Evolutionary conservation across 139 green algal genomes (phyloP).

Genomic region (Mesotaenium endlicherianum): DNA sequence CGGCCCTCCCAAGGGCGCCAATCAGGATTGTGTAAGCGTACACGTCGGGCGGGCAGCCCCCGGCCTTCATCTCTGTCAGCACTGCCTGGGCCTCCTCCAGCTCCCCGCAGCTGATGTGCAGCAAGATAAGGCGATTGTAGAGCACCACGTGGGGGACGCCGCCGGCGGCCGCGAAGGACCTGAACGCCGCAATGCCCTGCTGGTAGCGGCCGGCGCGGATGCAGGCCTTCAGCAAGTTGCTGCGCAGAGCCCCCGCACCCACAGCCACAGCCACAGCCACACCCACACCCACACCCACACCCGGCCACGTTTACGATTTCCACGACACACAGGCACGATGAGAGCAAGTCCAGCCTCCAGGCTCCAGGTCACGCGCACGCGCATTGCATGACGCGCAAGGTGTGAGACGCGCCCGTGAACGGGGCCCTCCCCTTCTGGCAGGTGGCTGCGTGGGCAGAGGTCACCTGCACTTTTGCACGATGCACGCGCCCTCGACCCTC

Average conservation of each 20-base stretch:
- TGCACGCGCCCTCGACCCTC: no score
- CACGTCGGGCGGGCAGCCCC: neutral
- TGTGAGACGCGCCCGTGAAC: no score
- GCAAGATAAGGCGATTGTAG: neutral
- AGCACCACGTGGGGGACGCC: neutral
- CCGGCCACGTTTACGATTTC: no score
- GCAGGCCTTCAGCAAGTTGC: neutral
- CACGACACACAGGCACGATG: neutral
- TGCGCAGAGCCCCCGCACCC: no score
- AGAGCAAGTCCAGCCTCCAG: no score
- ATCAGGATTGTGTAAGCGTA: constrained; percentile 8
- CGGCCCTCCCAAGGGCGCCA: neutral
- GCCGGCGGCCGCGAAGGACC: neutral
- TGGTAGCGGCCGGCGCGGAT: neutral
- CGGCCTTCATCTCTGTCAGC: neutral
- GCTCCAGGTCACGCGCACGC: no score
- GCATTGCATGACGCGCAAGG: no score
- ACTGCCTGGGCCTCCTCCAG: neutral
- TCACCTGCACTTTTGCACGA: no score
- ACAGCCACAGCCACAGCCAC: no score
- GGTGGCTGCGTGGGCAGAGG: no score
- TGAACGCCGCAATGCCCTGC: neutral
- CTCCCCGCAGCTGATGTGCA: neutral
- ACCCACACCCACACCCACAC: no score
- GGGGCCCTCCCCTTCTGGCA: no score